Evolutionary conservation across 139 green algal species (phyloP), one percentile per base, ranked within the genome.

Genomic region (Choricystis sp.): DNA sequence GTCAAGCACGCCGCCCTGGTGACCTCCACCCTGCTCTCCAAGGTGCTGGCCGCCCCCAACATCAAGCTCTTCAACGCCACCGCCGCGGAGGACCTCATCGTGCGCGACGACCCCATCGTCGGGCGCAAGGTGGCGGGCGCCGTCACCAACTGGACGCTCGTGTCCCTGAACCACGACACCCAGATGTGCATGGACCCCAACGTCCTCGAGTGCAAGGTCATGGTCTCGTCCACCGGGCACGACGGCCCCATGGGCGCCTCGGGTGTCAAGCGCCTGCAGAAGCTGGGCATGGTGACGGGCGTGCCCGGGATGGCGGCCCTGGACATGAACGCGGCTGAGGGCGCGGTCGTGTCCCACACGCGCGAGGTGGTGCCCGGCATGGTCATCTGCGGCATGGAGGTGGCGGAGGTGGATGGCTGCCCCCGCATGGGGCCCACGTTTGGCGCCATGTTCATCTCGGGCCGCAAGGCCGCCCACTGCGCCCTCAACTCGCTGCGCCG

Each of bases 11-110:
- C 91, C 60, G 85, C 91, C 27, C 82, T 95, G 29, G 80, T 94
- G 64, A 97, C 91, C 24, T 90, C 88, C 59, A 97, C 86, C 27
- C 75, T 98, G 27, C 81, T 97, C 70, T 83, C 79, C 67, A 88
- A 95, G 72, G 91, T 97, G 26, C 81, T 97, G 30, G 67, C 75
- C 57, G 78, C 83, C 19, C 84, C 85, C 67, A 97, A 97, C 70
- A 78, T 98, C 56, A 97, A 96, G 82, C 85, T 98, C 3, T 98
- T 97, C 88, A 98, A 98, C 75, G 91, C 91, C 14, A 88, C 83
- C 1, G 85, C 85, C 3, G 72, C 60, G 9, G 78, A 85, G 70
- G 79, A 86, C 64, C 81, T 90, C 59, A 75, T 90, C 22, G 81
- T 89, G 29, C 70, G 78, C 59, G 61, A 74, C 31, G 73, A 81